phyloP scores from a whole-genome alignment of 495 filamentous ascomycete species.

The Xylaria nigripes region DNA sequence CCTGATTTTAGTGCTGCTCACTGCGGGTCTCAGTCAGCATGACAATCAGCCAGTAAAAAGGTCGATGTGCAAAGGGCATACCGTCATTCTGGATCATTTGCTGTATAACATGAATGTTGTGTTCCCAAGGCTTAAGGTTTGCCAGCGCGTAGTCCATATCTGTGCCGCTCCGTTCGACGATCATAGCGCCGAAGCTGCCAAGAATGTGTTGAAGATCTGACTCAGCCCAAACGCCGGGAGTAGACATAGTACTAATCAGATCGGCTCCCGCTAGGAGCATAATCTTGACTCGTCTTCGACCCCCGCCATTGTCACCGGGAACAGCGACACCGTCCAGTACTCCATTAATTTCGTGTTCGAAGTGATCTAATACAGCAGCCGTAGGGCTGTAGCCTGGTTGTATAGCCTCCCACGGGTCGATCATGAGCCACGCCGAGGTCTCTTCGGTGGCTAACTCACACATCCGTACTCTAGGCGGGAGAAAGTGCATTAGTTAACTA shows the following conservation, averaged over 20 bases:
- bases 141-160: slow-evolving; percentile 78
- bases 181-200: slow-evolving; percentile 78
- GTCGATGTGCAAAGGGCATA: background rate
- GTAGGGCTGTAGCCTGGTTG: slow-evolving; percentile 81
- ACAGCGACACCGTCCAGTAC: slow-evolving; percentile 66
- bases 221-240: slow-evolving; percentile 65
- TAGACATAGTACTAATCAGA: slow-evolving; percentile 62
- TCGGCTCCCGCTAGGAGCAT: slow-evolving; percentile 74
- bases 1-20: slow-evolving; percentile 82
- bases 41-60: background rate
- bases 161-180: slow-evolving; percentile 83
- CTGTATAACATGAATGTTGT: slow-evolving; percentile 79
- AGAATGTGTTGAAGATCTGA: slow-evolving; percentile 82
- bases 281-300: slow-evolving; percentile 48
- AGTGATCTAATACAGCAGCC: slow-evolving; percentile 80
- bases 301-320: slow-evolving; percentile 46
- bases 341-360: slow-evolving; percentile 79
- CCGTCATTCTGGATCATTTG: slow-evolving; percentile 71
- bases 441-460: slow-evolving; percentile 73
- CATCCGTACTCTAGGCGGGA: slow-evolving; percentile 41
- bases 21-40: slow-evolving; percentile 37
- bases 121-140: slow-evolving; percentile 55
- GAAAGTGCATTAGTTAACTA: background rate
- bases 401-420: slow-evolving; percentile 56
- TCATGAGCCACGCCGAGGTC: slow-evolving; percentile 72